Evolutionary conservation across 2,329 filamentous ascomycete genomes (phyloP), one percentile per base, ranked within the genome.

Genomic region (Curvularia sp.): DNA sequence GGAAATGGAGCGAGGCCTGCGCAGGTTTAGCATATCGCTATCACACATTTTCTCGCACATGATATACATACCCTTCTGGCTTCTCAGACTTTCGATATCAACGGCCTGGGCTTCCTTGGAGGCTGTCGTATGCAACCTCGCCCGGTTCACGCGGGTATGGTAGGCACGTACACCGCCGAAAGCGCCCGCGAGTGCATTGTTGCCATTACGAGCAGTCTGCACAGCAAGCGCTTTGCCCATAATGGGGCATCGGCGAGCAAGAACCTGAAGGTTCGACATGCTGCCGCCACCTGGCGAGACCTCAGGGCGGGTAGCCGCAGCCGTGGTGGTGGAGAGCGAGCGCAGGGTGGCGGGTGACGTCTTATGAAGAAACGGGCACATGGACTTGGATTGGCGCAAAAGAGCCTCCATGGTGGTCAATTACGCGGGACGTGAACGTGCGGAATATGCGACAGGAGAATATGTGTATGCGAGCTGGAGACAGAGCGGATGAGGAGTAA

Each of bases 181-280:
- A 64, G 80, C 81, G 38, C 81, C 81, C 39, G 79, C 78, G 20
- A 84, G 76, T 31, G 78, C 75, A 62, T 73, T 75, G 68, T 80
- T 80, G 66, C 75, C 76, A 61, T 79, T 77, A 71, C 83, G 83
- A 58, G 81, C 79, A 60, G 80, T 81, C 84, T 97, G 94, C 39
- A 97, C 89, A 61, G 92, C 91, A 77, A 99, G 87, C 42, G 95
- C 95, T 85, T 97, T 96, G 79, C 93, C 94, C 95, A 99, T 99
- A 79, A 99, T 90, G 58, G 95, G 95, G 86, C 95, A 99, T 78
- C 94, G 92, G 75, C 93, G 89, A 72, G 92, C 95, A 74, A 96
- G 88, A 68, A 95, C 88, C 83, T 98, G 95, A 72, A 99, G 86
- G 82, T 97, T 98, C 74, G 93, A 97, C 88, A 98, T 97, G 80